Evolutionary conservation across 768 basidiomycete species (phyloP).

Genomic region (Daedaleopsis nitida): DNA sequence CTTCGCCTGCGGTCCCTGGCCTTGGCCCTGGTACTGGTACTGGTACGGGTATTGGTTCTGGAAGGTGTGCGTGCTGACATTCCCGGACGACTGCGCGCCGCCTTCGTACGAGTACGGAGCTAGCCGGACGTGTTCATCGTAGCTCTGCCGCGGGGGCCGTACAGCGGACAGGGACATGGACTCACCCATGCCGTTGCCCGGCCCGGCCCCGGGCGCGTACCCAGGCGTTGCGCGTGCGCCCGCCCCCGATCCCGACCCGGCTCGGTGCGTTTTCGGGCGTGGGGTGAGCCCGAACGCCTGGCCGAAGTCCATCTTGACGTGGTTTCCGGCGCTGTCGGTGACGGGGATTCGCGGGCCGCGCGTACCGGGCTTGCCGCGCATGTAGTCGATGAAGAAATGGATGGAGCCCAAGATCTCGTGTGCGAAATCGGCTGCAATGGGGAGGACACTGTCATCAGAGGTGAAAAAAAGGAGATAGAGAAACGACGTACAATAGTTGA

Average conservation of each 20-base stretch:
- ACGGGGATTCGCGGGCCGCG: constrained; percentile 26
- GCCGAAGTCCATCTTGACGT: constrained; percentile 34
- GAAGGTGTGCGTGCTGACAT: neutral
- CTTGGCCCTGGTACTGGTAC: no score
- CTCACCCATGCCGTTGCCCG: constrained; percentile 2
- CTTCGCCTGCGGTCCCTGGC: neutral
- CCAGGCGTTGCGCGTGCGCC: neutral
- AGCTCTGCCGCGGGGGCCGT: constrained; percentile 30
- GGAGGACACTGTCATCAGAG: constrained; percentile 11
- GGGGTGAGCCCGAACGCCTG: constrained; percentile 41
- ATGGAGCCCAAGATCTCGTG: constrained; percentile 66
- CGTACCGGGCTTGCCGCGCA: constrained; percentile 34
- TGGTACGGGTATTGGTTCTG: no score
- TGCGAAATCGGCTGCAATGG: constrained; percentile 58
- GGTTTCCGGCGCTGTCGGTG: constrained; percentile 26
- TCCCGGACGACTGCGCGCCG: constrained; percentile 6
- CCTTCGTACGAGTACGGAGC: constrained; percentile 37
- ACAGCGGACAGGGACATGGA: constrained; percentile 7
- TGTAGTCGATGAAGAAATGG: constrained; percentile 56
- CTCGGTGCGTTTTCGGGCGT: constrained; percentile 16
- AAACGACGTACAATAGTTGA: constrained; percentile 45
- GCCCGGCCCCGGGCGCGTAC: neutral
- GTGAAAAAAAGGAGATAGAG: neutral
- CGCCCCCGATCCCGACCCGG: constrained; percentile 10
- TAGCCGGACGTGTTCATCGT: constrained; percentile 44